A percentile compares a stretch with the other conserved stretches of the same genome.
These are phyloP conservation scores for Phytophthora syringae DNA, from an alignment of 352 stramenopile species.

Conservation along the genomic window DNA sequence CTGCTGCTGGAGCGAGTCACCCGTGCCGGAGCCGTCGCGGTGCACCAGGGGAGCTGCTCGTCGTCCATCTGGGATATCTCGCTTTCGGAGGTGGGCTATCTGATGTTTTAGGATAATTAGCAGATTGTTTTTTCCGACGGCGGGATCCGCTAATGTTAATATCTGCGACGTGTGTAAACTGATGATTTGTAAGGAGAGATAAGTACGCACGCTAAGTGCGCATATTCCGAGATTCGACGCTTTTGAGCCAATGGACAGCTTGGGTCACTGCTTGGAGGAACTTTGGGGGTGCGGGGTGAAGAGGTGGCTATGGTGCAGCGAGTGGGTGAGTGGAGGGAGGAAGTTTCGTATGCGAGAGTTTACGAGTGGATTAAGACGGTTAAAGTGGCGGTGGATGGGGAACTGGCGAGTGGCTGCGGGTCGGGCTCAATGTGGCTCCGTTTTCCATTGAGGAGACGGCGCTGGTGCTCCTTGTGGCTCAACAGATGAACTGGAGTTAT, in stretches of 20 bases:
- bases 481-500: conserved; percentile 44
- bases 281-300: conserved; percentile 13
- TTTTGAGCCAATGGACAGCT: conserved; percentile 4
- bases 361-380: conserved; percentile 29
- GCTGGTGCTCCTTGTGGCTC: conserved; percentile 41
- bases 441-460: conserved; percentile 62
- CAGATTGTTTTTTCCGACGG: too few species aligned
- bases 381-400: not conserved
- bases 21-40: conserved; percentile 20
- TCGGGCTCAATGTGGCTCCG: conserved; percentile 49
- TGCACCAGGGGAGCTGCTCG: conserved; percentile 43
- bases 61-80: too few species aligned
- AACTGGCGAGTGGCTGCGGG: conserved; percentile 14
- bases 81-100: conserved; percentile 16
- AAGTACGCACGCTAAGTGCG: not conserved
- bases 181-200: conserved; percentile 16
- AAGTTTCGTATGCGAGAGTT: conserved; percentile 26
- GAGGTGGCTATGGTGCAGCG: conserved; percentile 25
- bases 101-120: too few species aligned
- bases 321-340: not conserved
- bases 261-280: conserved; percentile 21
- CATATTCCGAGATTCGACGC: not conserved
- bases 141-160: too few species aligned
- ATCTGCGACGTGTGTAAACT: conserved; percentile 33
- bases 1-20: conserved; percentile 42